Base-by-base conservation (phyloP, 164 flowering plant genomes). In the Saururus chinensis region DNA sequence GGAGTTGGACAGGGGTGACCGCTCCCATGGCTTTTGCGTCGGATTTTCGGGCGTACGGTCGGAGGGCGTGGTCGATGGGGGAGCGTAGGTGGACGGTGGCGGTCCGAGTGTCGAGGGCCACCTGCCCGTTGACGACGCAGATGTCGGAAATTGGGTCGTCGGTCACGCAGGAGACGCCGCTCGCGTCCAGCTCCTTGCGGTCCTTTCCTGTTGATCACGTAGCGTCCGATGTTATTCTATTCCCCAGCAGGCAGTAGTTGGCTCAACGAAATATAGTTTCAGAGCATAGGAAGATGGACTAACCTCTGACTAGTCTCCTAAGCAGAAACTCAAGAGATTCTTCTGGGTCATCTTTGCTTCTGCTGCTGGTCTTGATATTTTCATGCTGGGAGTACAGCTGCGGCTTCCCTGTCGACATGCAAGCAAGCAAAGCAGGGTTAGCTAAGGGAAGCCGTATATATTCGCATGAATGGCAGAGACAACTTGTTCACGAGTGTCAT, bases 11-110 rank as follows among this genome's bases (percentile, higher is more conserved):
- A 22, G 71, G 59, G 35, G 51, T 72, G 0, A 79, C 76, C 0
- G 7, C 0, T 0, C 17, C 16, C 81, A 82, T 75, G 0, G 84
- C 85, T 0, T 41, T 11, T 12, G 0, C 9, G 42, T 81, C 79
- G 1, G 49, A 64, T 72, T 81, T 82, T 40, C 89, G 68, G n/a
- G 87, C 80, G 57, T 86, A 84, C 24, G 92, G 92, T 20, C 69
- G 71, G 60, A 86, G 24, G n/a, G 37, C 17, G 12, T 24, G 25
- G 41, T 19, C 23, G 51, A 24, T 14, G 35, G 20, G 40, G 64
- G 7, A 12, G 40, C 9, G 11, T 9, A 42, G 10, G 60, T 64
- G 49, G 53, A 64, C 14, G 8, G 24, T 57, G 21, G 51, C 4
- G 6, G 23, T 25, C 4, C 1, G 4, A 16, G 42, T 19, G 60